Base-by-base conservation (phyloP, 1,139 yeast species). In the Pneumocystis murina region DNA sequence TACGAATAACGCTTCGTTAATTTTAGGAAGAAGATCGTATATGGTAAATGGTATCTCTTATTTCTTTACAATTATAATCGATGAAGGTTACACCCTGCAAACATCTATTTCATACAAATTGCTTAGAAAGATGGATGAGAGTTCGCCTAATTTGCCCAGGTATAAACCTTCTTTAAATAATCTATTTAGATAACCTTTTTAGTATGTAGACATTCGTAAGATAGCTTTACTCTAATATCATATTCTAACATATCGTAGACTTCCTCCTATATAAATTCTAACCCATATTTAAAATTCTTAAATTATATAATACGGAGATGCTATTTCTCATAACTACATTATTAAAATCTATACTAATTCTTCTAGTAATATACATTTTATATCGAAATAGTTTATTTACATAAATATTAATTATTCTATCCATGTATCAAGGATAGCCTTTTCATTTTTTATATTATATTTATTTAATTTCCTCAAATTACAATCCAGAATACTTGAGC, bases 271-370 rank as follows among this genome's bases (percentile, higher is more conserved):
- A 58, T 57, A 39, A 62, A 59, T 16, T 55, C 59, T 33, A 62
- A 36, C 14, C 33, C 60, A 14, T 40, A 24, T 17, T 33, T 59
- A 41, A 62, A 24, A 38, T 57, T 59, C 7, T 28, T 55, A 20
- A 36, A 38, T 17, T 62, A 38, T 41, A 54, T 48, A 40, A 59
- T 62, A 41, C 59, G 28, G 24, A 54, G n/a, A 69, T 64, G 12
- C 20, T 20, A 48, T 48, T 38, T 38, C 12, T 24, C 30, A 24
- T 24, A 48, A 12, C n/a, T 48, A 48, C 55, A 48, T 48, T 12
- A 48, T 33, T 48, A 41, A 12, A 41, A 10, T 48, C 2, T 30
- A 3, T 48, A 24, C 33, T 48, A 48, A 2, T 24, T 10, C n/a
- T 24, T 12, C 33, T 48, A 24, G 28, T 24, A 43, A 48, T 48